Base-by-base conservation (phyloP, 805 yeast genomes). In the Isabelozyma heimii region DNA sequence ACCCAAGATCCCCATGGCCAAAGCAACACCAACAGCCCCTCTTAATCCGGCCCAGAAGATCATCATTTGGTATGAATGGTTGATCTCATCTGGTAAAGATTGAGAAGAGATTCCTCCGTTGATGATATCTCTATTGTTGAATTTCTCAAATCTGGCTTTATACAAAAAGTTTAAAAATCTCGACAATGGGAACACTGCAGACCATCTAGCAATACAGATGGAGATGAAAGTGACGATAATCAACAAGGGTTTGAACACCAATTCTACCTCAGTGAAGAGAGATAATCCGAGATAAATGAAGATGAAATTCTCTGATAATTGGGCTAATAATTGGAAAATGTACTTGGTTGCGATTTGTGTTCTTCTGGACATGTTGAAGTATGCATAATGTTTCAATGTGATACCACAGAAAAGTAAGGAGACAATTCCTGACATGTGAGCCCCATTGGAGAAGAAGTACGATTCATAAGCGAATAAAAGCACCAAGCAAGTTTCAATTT, bases 21-120 rank as follows among this genome's bases (percentile, higher is more conserved):
- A 79, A 0, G 99, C 99, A 4, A 94, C 99, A 55, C 99, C 99
- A 35, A 94, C 99, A 0, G 99, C 99, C 51, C 99, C 99, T 62
- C 99, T 79, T 48, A 94, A 75, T 3, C 99, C 99, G 2, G 99
- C 99, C 99, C 99, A 94, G 66, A 94, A 94, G 45, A 92, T 90
- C 99, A 94, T 94, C 89, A 91, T 90, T 70, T 94, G 99, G 67
- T 94, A 94, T 52, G 87, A 89, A 60, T 89, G 92, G 24, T 97
- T 94, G 52, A 94, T 91, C 69, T 92, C 98, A 59, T 91, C 97
- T 1, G 88, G 87, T 9, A 79, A 70, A 2, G 76, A 59, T 60
- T 63, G 69, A 5, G 69, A 58, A 2, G 72, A 54, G 9, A 71
- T 58, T 6, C 82, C 83, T 17, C 82, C 76, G 35, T 54, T 59